Evolutionary conservation across 1,284 basidiomycete genomes (phyloP).

Genomic region (Ceratobasidium sp.): DNA sequence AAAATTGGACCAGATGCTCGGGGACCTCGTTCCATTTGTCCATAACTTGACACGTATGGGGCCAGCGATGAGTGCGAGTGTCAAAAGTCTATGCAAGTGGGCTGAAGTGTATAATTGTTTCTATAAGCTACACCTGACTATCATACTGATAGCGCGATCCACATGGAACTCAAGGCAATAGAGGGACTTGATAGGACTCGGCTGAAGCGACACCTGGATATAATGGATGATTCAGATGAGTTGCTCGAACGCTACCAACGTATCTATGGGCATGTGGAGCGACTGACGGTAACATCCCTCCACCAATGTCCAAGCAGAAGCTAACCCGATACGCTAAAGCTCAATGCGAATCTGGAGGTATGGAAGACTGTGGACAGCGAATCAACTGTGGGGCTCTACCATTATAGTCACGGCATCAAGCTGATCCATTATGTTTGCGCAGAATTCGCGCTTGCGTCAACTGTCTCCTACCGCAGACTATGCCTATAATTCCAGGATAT

Average conservation of each 20-base stretch:
- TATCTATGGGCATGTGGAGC: not conserved
- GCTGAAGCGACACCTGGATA: not conserved
- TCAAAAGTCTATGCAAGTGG: not conserved
- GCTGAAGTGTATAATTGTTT: not conserved
- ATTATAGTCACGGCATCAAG: too few relatives aligned
- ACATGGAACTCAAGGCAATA: not conserved
- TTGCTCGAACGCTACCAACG: slow-evolving; percentile 14
- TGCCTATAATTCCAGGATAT: not conserved
- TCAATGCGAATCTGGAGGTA: not conserved
- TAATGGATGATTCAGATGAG: not conserved
- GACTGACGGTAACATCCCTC: not conserved
- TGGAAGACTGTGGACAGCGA: not conserved
- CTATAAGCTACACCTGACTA: not conserved
- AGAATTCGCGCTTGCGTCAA: not conserved
- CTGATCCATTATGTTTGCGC: not conserved
- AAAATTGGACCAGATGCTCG: not conserved
- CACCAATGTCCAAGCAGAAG: not conserved
- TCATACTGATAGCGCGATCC: not conserved
- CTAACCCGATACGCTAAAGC: not conserved
- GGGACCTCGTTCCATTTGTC: not conserved
- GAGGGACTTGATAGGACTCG: not conserved
- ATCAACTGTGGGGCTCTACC: not conserved
- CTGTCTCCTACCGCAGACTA: not conserved
- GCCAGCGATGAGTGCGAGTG: not conserved
- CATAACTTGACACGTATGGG: not conserved